Conservation (phyloP, 768 basidiomycete genomes). For the Tylopilus sp. region DNA sequence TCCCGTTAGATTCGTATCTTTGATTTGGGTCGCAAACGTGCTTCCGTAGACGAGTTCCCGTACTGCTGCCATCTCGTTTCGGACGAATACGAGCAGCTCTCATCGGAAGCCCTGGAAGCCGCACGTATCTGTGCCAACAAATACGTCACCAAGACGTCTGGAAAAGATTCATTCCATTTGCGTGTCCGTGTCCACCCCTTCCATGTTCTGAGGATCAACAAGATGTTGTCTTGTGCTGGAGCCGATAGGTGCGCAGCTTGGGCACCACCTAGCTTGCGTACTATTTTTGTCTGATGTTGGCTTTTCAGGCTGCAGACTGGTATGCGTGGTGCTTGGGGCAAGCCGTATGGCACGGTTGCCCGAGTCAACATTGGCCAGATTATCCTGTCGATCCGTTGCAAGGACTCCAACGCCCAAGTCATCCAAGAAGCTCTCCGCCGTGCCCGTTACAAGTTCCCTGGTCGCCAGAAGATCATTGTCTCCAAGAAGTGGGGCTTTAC, state of each 20-base stretch:
- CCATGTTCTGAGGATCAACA: constrained; percentile 99
- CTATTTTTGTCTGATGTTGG: not conserved
- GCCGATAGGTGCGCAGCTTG: constrained; percentile 86
- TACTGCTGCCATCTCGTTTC: constrained; percentile 96
- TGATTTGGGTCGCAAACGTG: constrained; percentile 94
- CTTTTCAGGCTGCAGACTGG: constrained; percentile 80
- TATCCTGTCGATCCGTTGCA: constrained; percentile 88
- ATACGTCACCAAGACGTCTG: constrained; percentile 96
- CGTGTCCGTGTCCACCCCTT: constrained; percentile 96
- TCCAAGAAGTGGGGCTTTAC: constrained; percentile 99
- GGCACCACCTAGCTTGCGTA: too few relatives aligned
- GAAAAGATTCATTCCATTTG: constrained; percentile 99
- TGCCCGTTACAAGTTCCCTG: constrained; percentile 99
- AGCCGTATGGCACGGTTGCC: constrained; percentile 94
- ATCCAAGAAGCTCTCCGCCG: constrained; percentile 97
- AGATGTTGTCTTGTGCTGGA: constrained; percentile 99
- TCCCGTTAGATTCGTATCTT: constrained; percentile 86
- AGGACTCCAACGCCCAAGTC: constrained; percentile 81
- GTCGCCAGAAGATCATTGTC: constrained; percentile 94
- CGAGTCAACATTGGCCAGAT: constrained; percentile 98
- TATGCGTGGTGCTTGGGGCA: constrained; percentile 99
- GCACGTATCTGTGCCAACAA: constrained; percentile 99
- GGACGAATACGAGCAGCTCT: constrained; percentile 97
- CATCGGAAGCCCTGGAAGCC: constrained; percentile 93
- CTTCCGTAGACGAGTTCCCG: constrained; percentile 96